Evolutionary conservation across 495 filamentous ascomycete genomes (phyloP).

Genomic region (Cladorrhinum samala): DNA sequence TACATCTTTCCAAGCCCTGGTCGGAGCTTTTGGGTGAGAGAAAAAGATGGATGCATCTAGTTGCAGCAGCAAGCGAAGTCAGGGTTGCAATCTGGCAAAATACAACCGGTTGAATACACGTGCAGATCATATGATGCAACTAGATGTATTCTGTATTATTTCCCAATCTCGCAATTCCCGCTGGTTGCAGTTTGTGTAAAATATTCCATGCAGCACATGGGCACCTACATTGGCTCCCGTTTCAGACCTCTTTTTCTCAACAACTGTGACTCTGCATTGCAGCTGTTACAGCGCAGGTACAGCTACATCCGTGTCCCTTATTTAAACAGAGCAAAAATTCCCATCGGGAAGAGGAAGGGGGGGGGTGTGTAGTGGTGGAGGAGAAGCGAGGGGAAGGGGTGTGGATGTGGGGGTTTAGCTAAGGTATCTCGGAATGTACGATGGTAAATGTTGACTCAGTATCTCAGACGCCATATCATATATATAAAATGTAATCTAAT

Average conservation of each 20-base stretch:
- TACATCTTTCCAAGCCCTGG: too few relatives aligned
- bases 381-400: too few relatives aligned
- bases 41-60: constrained; percentile 6
- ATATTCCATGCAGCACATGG: too few relatives aligned
- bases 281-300: background rate
- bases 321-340: background rate
- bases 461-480: background rate
- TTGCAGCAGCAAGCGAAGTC: constrained; percentile 13
- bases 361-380: background rate
- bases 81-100: constrained; percentile 36
- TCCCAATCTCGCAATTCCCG: background rate
- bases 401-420: background rate
- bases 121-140: constrained; percentile 44
- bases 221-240: too few relatives aligned
- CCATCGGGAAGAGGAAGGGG: background rate
- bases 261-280: background rate
- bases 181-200: background rate
- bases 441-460: too few relatives aligned
- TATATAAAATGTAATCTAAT: background rate
- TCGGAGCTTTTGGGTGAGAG: too few relatives aligned
- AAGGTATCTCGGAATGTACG: too few relatives aligned
- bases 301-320: background rate
- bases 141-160: constrained; percentile 24
- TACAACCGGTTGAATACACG: constrained; percentile 35
- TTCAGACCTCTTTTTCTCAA: background rate